Percentiles rank a stretch among this genome's conserved stretches.
These are phyloP conservation scores for Sporisorium exsertum DNA, from an alignment of 1,284 basidiomycete genomes.

Conservation along the genomic window DNA sequence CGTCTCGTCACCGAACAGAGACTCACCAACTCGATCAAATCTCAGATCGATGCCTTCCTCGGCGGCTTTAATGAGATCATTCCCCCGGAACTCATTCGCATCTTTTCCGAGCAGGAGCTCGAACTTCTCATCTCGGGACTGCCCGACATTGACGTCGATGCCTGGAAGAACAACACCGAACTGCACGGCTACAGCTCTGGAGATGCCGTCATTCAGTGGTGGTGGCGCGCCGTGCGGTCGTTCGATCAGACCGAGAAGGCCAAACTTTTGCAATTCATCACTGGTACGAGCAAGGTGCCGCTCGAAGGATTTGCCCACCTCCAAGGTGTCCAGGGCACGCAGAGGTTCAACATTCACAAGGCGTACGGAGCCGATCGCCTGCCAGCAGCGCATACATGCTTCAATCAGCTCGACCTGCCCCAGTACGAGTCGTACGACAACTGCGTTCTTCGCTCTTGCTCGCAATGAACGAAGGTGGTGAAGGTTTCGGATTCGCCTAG, in stretches of 20 bases:
- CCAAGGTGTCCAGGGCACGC: conserved; percentile 92
- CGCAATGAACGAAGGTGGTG: conserved; percentile 68
- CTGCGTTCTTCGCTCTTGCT: conserved; percentile 48
- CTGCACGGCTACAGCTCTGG: conserved; percentile 80
- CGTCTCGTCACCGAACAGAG: conserved; percentile 90
- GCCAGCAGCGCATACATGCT: conserved; percentile 89
- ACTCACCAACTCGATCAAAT: conserved; percentile 85
- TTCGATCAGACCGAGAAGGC: conserved; percentile 97
- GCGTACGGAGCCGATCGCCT: conserved; percentile 88
- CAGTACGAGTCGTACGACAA: conserved; percentile 68
- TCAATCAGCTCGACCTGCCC: conserved; percentile 70
- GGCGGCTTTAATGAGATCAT: conserved; percentile 96
- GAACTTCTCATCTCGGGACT: conserved; percentile 97
- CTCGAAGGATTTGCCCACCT: conserved; percentile 91
- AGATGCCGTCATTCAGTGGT: conserved; percentile 97
- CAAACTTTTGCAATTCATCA: conserved; percentile 89
- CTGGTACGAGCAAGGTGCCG: conserved; percentile 89
- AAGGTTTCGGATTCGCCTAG: conserved; percentile 69
- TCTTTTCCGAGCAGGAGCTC: conserved; percentile 96
- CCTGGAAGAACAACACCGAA: conserved; percentile 94
- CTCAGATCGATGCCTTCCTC: conserved; percentile 79
- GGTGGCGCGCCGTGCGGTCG: conserved; percentile 97
- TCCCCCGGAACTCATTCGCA: conserved; percentile 73
- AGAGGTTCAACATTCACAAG: conserved; percentile 95
- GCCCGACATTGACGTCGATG: conserved; percentile 98